Evolutionary conservation across 2,329 filamentous ascomycete species (phyloP).

Genomic region (Colletotrichum noveboracense): DNA sequence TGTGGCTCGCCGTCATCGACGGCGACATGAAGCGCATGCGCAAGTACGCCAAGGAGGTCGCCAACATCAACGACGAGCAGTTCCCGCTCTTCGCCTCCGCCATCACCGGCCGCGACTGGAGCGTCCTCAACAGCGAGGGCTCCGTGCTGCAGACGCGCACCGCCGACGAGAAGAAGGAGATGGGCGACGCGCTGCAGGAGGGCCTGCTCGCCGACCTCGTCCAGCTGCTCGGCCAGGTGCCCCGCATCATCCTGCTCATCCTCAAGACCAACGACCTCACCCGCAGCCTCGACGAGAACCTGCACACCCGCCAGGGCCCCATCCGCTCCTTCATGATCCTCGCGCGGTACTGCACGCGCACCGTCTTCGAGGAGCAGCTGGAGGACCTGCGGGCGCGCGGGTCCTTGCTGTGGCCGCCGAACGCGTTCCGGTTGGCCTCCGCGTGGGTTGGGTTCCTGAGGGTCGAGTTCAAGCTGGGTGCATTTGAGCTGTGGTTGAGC

Average conservation of each 20-base stretch:
- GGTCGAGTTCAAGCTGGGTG: constrained; percentile 67
- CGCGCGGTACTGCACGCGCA: constrained; percentile 70
- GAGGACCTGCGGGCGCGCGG: constrained; percentile 59
- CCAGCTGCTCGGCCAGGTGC: constrained; percentile 85
- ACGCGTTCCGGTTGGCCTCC: constrained; percentile 56
- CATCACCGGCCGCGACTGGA: constrained; percentile 93
- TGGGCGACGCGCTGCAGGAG: constrained; percentile 83
- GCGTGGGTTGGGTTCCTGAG: constrained; percentile 65
- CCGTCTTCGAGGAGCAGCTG: constrained; percentile 68
- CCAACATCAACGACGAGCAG: constrained; percentile 85
- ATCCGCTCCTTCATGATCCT: constrained; percentile 72
- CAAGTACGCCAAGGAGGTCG: constrained; percentile 86
- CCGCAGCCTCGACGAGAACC: constrained; percentile 87
- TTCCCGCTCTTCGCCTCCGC: constrained; percentile 96
- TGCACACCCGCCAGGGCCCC: constrained; percentile 74
- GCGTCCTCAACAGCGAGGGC: constrained; percentile 57
- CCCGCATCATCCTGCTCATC: constrained; percentile 90
- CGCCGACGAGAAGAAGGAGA: constrained; percentile 81
- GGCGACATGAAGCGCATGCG: constrained; percentile 87
- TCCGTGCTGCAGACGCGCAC: constrained; percentile 66
- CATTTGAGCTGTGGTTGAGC: constrained; percentile 66
- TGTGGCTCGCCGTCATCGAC: constrained; percentile 96
- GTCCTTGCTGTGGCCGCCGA: constrained; percentile 63
- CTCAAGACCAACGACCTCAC: constrained; percentile 98
- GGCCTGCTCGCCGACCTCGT: constrained; percentile 90